Evolutionary conservation across 208 protist genomes (phyloP), one percentile per base, ranked within the genome.

Genomic region (Crithidia mellificae): DNA sequence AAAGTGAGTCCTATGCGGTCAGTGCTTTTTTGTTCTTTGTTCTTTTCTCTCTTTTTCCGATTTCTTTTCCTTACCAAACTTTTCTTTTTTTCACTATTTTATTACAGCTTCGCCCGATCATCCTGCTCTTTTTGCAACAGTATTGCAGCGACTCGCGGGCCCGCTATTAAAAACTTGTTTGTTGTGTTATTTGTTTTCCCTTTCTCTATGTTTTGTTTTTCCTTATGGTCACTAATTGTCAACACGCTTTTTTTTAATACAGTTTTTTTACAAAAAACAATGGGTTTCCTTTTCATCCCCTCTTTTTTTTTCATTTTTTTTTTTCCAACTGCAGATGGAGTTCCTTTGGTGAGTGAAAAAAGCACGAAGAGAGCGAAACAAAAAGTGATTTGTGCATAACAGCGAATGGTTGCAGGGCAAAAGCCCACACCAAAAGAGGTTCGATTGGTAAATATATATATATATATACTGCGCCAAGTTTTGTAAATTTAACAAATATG

Each of bases 301-400:
- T 74, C 47, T 36, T 52, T 32, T 74, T 27, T 63, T 57, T 47
- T 71, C 55, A 15, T 58, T 44, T 43, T 58, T 44, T 44, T 58
- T 58, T 38, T 25, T 56, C 30, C 19, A 46, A 46, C 41, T 46
- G 41, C 41, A 15, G 41, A 17, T 6, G 14, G 14, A 20, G 8
- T n/a, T 41, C 30, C n/a, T 25, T n/a, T 4, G 6, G 46, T 27
- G 22, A 29, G 22, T 7, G 46, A 27, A 14, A 27, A 51, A 46
- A n/a, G n/a, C n/a, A n/a, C n/a, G n/a, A n/a, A 46, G 17, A n/a
- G 17, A 46, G 4, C 12, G 14, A 46, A 46, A 46, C 4, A 46
- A n/a, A 20, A 46, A 46, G 34, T 38, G 34, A 38, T 38, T 38
- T 38, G 34, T 38, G 5, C 34, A 46, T 46, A 46, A 15, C 41